Conservation (phyloP, 176 grass and related monocot species). For the Miscanthus lutarioriparius region DNA sequence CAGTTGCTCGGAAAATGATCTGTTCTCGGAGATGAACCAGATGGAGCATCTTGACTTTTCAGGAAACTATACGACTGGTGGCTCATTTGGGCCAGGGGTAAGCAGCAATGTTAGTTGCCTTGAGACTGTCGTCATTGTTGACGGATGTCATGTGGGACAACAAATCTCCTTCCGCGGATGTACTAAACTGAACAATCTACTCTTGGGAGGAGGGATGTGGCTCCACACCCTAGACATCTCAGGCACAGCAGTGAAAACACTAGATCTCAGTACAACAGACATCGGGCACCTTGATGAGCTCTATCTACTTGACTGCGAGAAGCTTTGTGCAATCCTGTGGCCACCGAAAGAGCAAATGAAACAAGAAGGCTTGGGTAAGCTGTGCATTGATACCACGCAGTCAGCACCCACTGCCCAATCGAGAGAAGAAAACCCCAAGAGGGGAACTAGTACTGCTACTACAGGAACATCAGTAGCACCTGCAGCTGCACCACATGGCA, state of each 20-base stretch:
- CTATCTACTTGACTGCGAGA: neutral
- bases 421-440: neutral
- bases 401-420: neutral
- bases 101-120: neutral
- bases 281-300: no score
- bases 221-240: neutral
- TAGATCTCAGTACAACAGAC: neutral
- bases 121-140: conserved; percentile 9
- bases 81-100: neutral
- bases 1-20: neutral
- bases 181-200: neutral
- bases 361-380: fast-evolving
- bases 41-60: conserved; percentile 4
- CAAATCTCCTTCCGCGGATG: neutral
- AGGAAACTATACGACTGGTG: fast-evolving
- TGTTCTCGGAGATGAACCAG: neutral
- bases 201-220: fast-evolving
- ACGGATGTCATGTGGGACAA: fast-evolving
- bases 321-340: neutral
- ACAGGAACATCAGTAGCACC: neutral
- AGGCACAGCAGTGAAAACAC: conserved; percentile 11
- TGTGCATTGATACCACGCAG: neutral
- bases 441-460: neutral
- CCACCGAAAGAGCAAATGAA: neutral
- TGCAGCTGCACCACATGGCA: neutral